phyloP scores from a whole-genome alignment of 805 yeast genomes.

The Cyberlindnera samutprakarnensis region DNA sequence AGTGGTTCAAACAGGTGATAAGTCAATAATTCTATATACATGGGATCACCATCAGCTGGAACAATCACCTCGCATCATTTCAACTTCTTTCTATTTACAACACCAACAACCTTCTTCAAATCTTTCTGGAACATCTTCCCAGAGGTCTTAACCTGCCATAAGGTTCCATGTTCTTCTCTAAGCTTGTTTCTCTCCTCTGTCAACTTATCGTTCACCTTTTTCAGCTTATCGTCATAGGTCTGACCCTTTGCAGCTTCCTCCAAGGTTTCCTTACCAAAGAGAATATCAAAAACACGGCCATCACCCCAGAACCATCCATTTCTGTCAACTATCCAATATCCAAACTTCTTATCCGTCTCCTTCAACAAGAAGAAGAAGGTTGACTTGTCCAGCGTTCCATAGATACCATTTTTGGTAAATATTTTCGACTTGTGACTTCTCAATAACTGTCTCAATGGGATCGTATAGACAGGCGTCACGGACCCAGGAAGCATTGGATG shows the following conservation, averaged over 20 bases:
- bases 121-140: constrained; percentile 16
- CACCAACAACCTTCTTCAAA: constrained; percentile 13
- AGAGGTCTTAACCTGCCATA: constrained; percentile 18
- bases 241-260: constrained; percentile 53
- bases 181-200: constrained; percentile 13
- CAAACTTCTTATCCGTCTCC: constrained; percentile 42
- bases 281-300: constrained; percentile 73
- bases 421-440: constrained; percentile 59
- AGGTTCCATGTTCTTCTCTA: constrained; percentile 15
- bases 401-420: constrained; percentile 84
- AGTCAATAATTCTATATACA: background rate
- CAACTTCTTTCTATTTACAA: constrained; percentile 8
- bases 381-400: constrained; percentile 72
- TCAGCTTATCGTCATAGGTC: constrained; percentile 16
- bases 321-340: constrained; percentile 70
- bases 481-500: constrained; percentile 72
- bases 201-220: constrained; percentile 15
- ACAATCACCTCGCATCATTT: too few species aligned
- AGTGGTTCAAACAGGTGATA: too few species aligned
- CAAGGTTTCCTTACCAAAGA: constrained; percentile 76
- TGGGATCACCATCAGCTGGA: too few species aligned
- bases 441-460: constrained; percentile 49
- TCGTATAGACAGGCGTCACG: constrained; percentile 61
- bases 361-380: constrained; percentile 67
- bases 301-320: constrained; percentile 92